Evolutionary conservation across 805 yeast species (phyloP).

Genomic region (Sungouiella blattae): DNA sequence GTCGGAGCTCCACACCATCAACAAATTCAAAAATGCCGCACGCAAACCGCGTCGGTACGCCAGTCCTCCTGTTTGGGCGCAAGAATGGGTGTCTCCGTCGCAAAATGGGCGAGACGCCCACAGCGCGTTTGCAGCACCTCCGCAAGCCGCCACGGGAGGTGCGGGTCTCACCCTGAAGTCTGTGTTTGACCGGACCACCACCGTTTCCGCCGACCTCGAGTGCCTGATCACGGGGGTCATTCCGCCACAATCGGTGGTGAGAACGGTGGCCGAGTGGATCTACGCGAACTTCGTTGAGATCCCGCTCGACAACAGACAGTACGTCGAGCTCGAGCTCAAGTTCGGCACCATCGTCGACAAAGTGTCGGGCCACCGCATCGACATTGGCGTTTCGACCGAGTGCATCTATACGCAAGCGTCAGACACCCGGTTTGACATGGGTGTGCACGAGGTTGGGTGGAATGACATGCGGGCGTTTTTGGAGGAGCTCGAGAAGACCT

Average conservation of each 20-base stretch:
- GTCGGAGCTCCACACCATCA: constrained; percentile 24
- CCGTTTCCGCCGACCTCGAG: constrained; percentile 36
- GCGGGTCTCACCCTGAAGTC: constrained; percentile 12
- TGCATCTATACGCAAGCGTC: constrained; percentile 54
- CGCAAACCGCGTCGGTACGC: constrained; percentile 53
- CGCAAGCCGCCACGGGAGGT: background rate
- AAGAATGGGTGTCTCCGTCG: constrained; percentile 46
- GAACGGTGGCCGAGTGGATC: constrained; percentile 84
- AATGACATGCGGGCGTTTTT: constrained; percentile 53
- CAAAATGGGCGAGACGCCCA: constrained; percentile 7
- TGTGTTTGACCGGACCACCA: constrained; percentile 29
- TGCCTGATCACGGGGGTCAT: constrained; percentile 68
- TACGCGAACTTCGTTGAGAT: constrained; percentile 75
- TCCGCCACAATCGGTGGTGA: constrained; percentile 76
- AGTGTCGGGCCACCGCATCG: constrained; percentile 56
- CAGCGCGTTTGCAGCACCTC: background rate
- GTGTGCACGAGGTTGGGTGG: constrained; percentile 61
- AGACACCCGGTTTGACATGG: constrained; percentile 59
- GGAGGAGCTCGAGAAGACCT: constrained; percentile 49
- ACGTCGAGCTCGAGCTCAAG: constrained; percentile 69
- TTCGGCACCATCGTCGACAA: constrained; percentile 70
- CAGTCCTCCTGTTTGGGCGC: constrained; percentile 81
- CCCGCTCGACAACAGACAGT: constrained; percentile 48
- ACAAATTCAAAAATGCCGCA: constrained; percentile 13
- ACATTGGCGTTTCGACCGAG: constrained; percentile 67